These are phyloP conservation scores for Yamagishiella unicocca DNA, from an alignment of 139 green algal genomes.

Conservation along the genomic window DNA sequence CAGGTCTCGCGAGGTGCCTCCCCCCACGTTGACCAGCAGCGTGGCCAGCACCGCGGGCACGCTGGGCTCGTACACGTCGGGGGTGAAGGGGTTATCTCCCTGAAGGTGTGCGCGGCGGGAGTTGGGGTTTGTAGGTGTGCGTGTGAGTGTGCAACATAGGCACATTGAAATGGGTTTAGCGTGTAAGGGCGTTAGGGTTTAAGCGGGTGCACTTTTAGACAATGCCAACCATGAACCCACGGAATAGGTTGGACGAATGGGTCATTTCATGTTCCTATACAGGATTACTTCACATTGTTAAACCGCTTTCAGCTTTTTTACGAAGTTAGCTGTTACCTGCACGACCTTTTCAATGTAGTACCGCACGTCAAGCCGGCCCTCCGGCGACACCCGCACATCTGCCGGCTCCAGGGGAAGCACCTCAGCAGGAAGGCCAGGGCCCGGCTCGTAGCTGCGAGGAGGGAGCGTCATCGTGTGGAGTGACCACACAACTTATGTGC, in stretches of 20 bases:
- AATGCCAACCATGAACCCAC: background rate
- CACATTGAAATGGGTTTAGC: background rate
- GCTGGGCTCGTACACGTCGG: background rate
- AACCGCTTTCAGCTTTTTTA: background rate
- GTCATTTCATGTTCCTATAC: background rate
- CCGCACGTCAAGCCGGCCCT: conserved; percentile 12
- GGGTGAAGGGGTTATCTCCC: conserved; percentile 23
- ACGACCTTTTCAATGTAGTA: conserved; percentile 10
- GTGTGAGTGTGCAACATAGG: background rate
- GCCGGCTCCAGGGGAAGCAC: conserved; percentile 24
- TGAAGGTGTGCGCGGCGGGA: background rate
- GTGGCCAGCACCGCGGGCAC: background rate
- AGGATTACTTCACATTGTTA: background rate
- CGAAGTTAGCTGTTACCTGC: background rate
- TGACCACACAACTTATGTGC: too few relatives aligned
- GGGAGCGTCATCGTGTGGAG: background rate
- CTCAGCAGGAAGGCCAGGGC: background rate
- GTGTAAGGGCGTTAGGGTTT: background rate
- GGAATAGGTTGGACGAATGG: background rate
- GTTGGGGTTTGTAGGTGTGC: background rate
- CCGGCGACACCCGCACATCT: background rate
- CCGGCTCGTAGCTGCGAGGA: background rate
- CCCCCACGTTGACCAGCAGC: conserved; percentile 16
- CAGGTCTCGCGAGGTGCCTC: background rate
- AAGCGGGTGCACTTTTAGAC: background rate